Evolutionary conservation across 441 rosid species (phyloP), one percentile per base, ranked within the genome.

Genomic region (Macaranga tanarius): DNA sequence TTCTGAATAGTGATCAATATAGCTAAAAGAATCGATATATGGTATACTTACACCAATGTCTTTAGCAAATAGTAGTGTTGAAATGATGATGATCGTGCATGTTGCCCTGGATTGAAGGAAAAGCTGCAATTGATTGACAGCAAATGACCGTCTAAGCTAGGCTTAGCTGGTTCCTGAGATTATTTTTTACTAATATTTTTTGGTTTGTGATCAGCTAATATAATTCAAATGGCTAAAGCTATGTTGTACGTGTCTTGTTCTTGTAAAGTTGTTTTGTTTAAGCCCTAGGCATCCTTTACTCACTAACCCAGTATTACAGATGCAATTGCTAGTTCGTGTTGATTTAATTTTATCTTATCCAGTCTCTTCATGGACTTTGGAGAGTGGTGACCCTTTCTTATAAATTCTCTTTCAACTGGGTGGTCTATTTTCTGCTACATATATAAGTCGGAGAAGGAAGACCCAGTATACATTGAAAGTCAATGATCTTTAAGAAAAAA

Each of bases 121-220:
- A 50, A 51, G 70, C 11, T 28, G 58, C 51, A 34, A 55, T 66
- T 66, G 70, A 66, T 65, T 65, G 69, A 65, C 69, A 52, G 19
- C 19, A 52, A 52, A 52, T 9, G 22, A 19, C 7, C 19, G 57
- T 13, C 57, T 52, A 52, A 23, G 23, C 22, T 52, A 52, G 57
- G 23, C 22, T 52, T 52, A 52, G 10, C 57, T 52, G 6, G 1
- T 51, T 34, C 7, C 13, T 51, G n/a, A 5, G n/a, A 15, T 51
- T 51, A 9, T 55, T 22, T 20, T 55, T 55, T 55, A 19, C 2
- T n/a, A 54, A 19, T 54, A 54, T 54, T 22, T 22, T 56, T 25
- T 56, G 60, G 13, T 15, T 22, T 20, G 31, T 23, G 60, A 56
- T 42, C 10, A 1, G 47, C 11, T 0, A 51, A 56, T 19, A 20